Base-by-base conservation (phyloP, 2,329 filamentous ascomycete genomes). In the Fonsecaea multimorphosa region DNA sequence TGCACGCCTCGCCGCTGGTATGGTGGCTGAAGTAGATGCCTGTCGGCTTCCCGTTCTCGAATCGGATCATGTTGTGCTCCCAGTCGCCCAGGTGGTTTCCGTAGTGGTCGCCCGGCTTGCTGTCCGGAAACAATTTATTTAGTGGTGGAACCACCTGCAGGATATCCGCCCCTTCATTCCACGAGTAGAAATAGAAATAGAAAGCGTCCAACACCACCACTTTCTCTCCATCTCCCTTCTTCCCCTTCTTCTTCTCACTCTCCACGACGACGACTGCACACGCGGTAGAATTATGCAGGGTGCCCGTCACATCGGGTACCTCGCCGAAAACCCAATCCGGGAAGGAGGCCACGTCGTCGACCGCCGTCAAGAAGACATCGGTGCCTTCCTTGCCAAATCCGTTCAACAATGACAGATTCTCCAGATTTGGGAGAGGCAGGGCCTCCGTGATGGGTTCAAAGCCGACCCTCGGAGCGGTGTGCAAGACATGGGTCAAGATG, bases 161-260 rank as follows among this genome's bases (percentile, higher is more conserved):
- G 1, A 98, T 95, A 0, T 90, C 91, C 75, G 96, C 96, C 5
- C 95, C 95, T 0, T 97, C 87, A 74, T 99, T 98, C 83, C 96
- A 98, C 71, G 91, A 94, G 84, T 98, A 99, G 76, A 98, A 98
- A 82, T 94, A 98, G 82, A 98, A 98, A 92, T 94, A 99, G 76
- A 98, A 99, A 3, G 93, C 95, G 75, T 98, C 94, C n/a, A 97
- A 80, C 3, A 77, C 78, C 11, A 79, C 78, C 52, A 80, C 75
- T 0, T 81, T n/a, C n/a, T 83, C n/a, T 19, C 8, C n/a, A 29
- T 19, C n/a, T 16, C 6, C 38, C 1, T 44, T 6, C 54, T 80
- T 75, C 0, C 82, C 84, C 14, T 40, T 32, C 58, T 36, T 46
- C 64, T 86, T n/a, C n/a, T n/a, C n/a, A n/a, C n/a, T 85, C 69